Conservation (phyloP, 805 yeast species). For the Yarrowia sp. region DNA sequence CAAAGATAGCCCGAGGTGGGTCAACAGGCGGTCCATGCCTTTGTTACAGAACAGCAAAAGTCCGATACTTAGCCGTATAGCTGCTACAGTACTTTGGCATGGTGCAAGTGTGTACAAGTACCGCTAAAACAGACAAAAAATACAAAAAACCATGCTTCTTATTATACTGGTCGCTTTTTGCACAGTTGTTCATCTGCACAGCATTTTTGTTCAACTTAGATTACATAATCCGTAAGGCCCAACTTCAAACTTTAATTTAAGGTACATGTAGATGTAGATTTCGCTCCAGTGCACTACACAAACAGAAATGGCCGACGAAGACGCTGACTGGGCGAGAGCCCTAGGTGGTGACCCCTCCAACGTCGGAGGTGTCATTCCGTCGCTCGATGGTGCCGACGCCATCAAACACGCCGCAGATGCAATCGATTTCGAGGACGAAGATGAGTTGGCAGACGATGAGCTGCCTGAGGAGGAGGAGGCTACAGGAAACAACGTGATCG, state of each 20-base stretch:
- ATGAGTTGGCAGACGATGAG: constrained; percentile 91
- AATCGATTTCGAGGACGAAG: constrained; percentile 89
- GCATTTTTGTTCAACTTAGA: neutral
- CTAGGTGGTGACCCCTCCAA: constrained; percentile 24
- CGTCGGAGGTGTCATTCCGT: constrained; percentile 10
- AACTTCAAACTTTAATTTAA: neutral
- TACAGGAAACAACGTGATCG: neutral
- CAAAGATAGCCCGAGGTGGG: too few relatives aligned
- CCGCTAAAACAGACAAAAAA: too few relatives aligned
- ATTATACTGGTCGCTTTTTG: neutral
- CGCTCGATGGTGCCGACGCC: constrained; percentile 24
- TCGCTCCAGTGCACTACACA: neutral
- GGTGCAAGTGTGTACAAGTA: too few relatives aligned
- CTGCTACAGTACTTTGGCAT: too few relatives aligned
- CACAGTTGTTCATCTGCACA: neutral
- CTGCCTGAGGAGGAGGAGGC: constrained; percentile 39
- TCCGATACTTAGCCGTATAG: too few relatives aligned
- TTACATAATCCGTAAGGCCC: neutral
- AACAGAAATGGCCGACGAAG: constrained; percentile 25
- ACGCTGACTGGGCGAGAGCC: constrained; percentile 23
- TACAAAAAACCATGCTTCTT: too few relatives aligned
- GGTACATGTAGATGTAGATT: neutral
- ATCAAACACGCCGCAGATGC: constrained; percentile 87
- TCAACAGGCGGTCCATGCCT: too few relatives aligned
- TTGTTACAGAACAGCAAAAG: too few relatives aligned